Evolutionary conservation across 73 alveolate genomes (phyloP).

Genomic region (Stentor roeselii): DNA sequence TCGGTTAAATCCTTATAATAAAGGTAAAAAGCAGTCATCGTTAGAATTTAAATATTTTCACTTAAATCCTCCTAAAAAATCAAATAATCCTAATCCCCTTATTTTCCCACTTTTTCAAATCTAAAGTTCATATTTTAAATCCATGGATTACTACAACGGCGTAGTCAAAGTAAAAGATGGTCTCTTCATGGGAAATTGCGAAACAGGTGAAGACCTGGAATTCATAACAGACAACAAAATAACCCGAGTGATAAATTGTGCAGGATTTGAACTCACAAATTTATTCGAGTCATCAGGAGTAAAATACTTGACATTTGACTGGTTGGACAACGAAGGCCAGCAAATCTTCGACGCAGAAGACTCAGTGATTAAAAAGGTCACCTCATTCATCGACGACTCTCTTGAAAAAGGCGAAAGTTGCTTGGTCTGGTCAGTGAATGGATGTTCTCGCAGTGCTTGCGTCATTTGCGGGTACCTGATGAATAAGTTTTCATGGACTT

Average conservation of each 20-base stretch:
- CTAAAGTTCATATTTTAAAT: no score
- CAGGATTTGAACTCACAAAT: slow-evolving; percentile 76
- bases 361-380: slow-evolving; percentile 85
- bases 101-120: no score
- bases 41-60: no score
- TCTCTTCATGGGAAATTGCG: slow-evolving; percentile 77
- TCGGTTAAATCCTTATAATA: no score
- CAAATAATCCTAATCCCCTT: no score
- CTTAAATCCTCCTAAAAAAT: no score
- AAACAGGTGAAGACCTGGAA: slow-evolving; percentile 77
- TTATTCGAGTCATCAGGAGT: slow-evolving; percentile 92
- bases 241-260: slow-evolving; percentile 74
- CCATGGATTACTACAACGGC: slow-evolving; percentile 42
- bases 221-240: slow-evolving; percentile 72
- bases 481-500: slow-evolving; percentile 87
- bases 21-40: no score
- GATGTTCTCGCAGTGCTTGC: slow-evolving; percentile 89
- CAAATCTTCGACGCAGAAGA: slow-evolving; percentile 85
- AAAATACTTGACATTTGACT: slow-evolving; percentile 80
- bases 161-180: slow-evolving; percentile 80
- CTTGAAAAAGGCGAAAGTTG: slow-evolving; percentile 90
- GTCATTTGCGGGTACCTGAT: slow-evolving; percentile 91
- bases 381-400: slow-evolving; percentile 90
- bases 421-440: slow-evolving; percentile 94
- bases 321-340: slow-evolving; percentile 90